Conservation (phyloP, 1,139 yeast species). For the Zygosaccharomyces sapae region DNA sequence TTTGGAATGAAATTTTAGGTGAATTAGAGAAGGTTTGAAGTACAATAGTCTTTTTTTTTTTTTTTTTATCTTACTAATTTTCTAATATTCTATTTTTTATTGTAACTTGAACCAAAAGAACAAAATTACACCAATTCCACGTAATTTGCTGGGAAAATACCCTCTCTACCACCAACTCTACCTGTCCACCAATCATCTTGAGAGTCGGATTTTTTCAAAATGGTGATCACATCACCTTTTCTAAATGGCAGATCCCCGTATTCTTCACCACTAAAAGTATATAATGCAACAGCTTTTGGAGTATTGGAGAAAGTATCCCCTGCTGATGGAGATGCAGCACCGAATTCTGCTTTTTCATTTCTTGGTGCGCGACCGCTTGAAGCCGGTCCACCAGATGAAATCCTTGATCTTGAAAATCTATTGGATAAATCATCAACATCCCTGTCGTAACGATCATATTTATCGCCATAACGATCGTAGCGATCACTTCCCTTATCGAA, state of each 20-base stretch:
- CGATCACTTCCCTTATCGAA: conserved; percentile 14
- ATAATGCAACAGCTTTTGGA: conserved; percentile 85
- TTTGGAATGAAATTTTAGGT: too few relatives aligned
- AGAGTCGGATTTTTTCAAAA: conserved; percentile 78
- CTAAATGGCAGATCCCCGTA: conserved; percentile 84
- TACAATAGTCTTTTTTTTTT: not conserved
- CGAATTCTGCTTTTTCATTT: conserved; percentile 52
- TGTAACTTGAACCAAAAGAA: not conserved
- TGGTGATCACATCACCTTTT: conserved; percentile 92
- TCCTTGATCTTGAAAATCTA: conserved; percentile 33
- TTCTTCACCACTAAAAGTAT: conserved; percentile 71
- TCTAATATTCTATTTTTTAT: not conserved
- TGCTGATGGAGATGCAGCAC: conserved; percentile 21
- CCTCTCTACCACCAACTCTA: conserved; percentile 71
- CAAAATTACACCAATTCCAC: conserved; percentile 65
- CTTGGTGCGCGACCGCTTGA: conserved; percentile 34
- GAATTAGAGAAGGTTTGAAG: not conserved
- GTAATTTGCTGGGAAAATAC: conserved; percentile 96
- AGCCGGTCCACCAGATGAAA: conserved; percentile 28
- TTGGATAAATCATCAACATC: conserved; percentile 38
- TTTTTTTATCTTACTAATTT: not conserved
- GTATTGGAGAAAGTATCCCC: conserved; percentile 40
- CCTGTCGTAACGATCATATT: conserved; percentile 14
- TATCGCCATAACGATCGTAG: conserved; percentile 8
- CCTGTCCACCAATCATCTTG: conserved; percentile 99